Base-by-base conservation (phyloP, 2,329 filamentous ascomycete species). In the Claviceps sp. region DNA sequence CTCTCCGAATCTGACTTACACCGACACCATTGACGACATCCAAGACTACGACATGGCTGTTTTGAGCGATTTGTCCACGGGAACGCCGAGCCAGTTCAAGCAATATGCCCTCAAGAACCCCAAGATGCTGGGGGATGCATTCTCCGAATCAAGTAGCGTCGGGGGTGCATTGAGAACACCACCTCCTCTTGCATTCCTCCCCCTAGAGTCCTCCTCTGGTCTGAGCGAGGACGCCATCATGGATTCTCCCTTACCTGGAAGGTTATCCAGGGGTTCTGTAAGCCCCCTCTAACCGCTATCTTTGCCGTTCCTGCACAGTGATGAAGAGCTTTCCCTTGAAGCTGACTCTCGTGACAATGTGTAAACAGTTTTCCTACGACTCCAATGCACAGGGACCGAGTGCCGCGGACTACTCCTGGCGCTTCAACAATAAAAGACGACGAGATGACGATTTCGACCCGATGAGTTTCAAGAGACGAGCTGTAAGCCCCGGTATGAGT, bases 361-460 rank as follows among this genome's bases (percentile, higher is more conserved):
- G 13, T 5, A 19, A 46, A 47, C 44, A 57, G 53, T 51, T 50
- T 38, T 61, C 57, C 26, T 60, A 63, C 57, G 65, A 62, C 57
- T 62, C 62, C 50, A 63, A 65, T 16, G 63, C 65, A 47, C 61
- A 73, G n/a, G 72, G 75, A 2, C 82, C 84, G 0, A 84, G 78
- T 0, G 80, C 84, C 1, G 81, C 85, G 11, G 87, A 93, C 60
- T 80, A 91, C 49, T 85, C 85, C 4, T 78, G 87, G 8, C 86
- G 89, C 55, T 83, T 89, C 50, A 84, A 87, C 65, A 81, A 78
- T 65, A 93, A 91, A 65, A 82, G 91, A n/a, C 80, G 89, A 22
- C 78, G 89, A 52, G 91, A 96, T 56, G 89, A 95, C 61, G 90
- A 96, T 61, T 85, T 95, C 53, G 90, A 97, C 64, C 84, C 87